Conservation (phyloP, 179 eudicot genomes). For the Spinacia oleracea region DNA sequence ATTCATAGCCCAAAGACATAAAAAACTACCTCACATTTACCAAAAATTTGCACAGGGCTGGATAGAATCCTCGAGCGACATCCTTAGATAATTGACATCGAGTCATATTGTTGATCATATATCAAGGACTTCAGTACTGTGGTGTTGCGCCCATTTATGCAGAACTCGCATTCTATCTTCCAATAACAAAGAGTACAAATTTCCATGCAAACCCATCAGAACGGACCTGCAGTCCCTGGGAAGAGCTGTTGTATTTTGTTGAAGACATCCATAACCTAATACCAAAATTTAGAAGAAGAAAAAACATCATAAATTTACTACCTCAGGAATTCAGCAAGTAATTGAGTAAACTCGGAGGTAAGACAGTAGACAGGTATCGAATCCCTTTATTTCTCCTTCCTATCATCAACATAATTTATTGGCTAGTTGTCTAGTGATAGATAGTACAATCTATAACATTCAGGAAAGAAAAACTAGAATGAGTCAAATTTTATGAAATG, state of each 20-base stretch:
- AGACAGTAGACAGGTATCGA: not conserved
- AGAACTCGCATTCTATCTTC: constrained; percentile 3
- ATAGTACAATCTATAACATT: not conserved
- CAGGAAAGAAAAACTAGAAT: not conserved
- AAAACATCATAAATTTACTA: not conserved
- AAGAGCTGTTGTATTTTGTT: constrained; percentile 35
- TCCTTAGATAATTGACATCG: not conserved
- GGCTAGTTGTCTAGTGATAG: not conserved
- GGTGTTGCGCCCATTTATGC: not conserved
- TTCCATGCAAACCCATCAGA: constrained; percentile 16
- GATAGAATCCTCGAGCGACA: constrained; percentile 4
- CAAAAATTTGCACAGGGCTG: constrained; percentile 25
- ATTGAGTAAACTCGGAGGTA: too few species aligned
- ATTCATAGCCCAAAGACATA: not conserved
- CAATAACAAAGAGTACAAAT: not conserved
- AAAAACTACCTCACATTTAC: constrained; percentile 18
- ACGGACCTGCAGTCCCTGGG: constrained; percentile 31
- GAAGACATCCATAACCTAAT: constrained; percentile 38
- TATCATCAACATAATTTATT: not conserved
- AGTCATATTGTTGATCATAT: not conserved
- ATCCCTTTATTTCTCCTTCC: not conserved
- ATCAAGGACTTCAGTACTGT: not conserved
- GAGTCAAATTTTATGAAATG: not conserved
- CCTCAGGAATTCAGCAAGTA: not conserved
- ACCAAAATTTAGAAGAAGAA: not conserved